Base-by-base conservation (phyloP, 2,329 filamentous ascomycete species). In the Penicillium sp. region DNA sequence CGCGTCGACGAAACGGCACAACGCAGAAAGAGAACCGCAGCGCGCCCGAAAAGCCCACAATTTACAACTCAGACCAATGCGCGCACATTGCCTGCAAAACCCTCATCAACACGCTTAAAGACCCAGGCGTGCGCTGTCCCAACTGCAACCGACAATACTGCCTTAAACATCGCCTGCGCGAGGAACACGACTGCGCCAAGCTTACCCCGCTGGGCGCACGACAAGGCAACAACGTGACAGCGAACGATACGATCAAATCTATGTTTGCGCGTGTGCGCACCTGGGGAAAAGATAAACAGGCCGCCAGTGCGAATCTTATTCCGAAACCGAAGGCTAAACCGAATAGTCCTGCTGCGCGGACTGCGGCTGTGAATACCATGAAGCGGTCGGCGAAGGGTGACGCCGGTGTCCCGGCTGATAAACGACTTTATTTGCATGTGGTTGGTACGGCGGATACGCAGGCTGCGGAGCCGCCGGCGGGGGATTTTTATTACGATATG, bases 311-410 rank as follows among this genome's bases (percentile, higher is more conserved):
- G 3, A 79, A 79, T 51, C 70, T 80, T 3, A 41, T 54, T 18
- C 51, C 51, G 8, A 66, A 84, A 10, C 76, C 82, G 1, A 80
- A 81, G 50, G 71, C 79, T 12, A 80, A 55, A 33, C 47, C 54
- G 6, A 56, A 55, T 41, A 56, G 53, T 20, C 74, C 81, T 0
- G 76, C 83, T 0, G 77, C 80, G 32, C 75, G 82, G 2, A 52
- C 85, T 12, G 70, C 80, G 2, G 85, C 83, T 4, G 72, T 90
- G 5, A 87, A 87, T 47, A 78, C 76, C 7, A 70, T 98, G 28
- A 95, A 95, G 69, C 84, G 83, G 60, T 80, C 76, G 0, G 90
- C 92, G 2, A 95, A 95, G 67, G 93, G 93, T 1, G 90, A 96
- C 48, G 79, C 80, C 7, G 90, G 87, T 54, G 65, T 95, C 0